Base-by-base conservation (phyloP, 1,284 basidiomycete genomes). In the Tetrapyrgos nigripes region DNA sequence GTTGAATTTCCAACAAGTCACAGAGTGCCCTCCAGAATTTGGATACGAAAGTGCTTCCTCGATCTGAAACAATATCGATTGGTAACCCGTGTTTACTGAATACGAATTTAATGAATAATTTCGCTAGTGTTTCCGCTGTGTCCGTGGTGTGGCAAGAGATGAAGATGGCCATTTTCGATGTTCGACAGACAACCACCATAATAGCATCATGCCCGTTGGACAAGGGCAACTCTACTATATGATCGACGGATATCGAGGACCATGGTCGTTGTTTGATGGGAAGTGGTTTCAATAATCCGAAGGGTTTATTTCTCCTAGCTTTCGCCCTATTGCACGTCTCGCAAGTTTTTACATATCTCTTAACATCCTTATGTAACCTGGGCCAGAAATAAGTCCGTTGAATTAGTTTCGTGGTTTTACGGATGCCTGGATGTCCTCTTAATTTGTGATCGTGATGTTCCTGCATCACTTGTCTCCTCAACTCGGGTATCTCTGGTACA, bases 401-500 rank as follows among this genome's bases (percentile, higher is more conserved):
- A 9, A 71, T 53, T 9, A 64, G 44, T 53, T 66, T 57, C 10
- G 59, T 28, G 1, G 75, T 79, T 57, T 72, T 75, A 4, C 52
- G 49, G 17, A 60, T 54, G 5, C 78, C 77, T 11, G 64, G 71
- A 61, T 80, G 77, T 8, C 78, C 61, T 62, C 51, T 1, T 9
- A 60, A 26, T 13, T 50, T 52, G 19, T 58, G 52, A 44, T 64
- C 35, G 21, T 53, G 50, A 19, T 40, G 17, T 11, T 11, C 13
- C 4, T n/a, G 17, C 17, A 53, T 13, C 2, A 44, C 13, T 24
- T 43, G 35, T 4, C 40, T 13, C n/a, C 50, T 10, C 3, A 53
- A 21, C 23, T 51, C 31, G 3, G 21, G n/a, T 10, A 26, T 35
- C 17, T 53, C 24, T 26, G 35, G 50, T 13, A 43, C 23, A 27